Evolutionary conservation across 2,329 filamentous ascomycete genomes (phyloP).

Genomic region (Cercospora canescens): DNA sequence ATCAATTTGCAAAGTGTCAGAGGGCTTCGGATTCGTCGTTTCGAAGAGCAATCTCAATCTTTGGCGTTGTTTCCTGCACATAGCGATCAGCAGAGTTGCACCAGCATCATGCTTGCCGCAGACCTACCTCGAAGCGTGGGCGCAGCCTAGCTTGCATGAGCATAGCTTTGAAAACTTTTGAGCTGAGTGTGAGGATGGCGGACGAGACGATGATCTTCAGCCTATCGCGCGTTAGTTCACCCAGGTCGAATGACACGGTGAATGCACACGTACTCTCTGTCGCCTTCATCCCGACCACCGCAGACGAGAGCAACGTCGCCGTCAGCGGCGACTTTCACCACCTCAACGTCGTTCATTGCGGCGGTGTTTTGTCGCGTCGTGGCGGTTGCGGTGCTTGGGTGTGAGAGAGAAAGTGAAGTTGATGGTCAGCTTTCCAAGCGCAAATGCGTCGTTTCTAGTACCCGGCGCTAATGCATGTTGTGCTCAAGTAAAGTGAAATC

Average conservation of each 20-base stretch:
- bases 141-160: slow-evolving; percentile 18
- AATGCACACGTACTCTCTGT: not conserved
- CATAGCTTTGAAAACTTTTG: slow-evolving; percentile 19
- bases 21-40: slow-evolving; percentile 13
- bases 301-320: slow-evolving; percentile 18
- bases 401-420: too few species aligned
- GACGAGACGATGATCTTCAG: slow-evolving; percentile 5
- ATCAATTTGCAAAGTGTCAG: slow-evolving; percentile 12
- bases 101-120: too few species aligned
- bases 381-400: too few species aligned
- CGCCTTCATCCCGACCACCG: not conserved
- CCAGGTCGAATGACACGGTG: not conserved
- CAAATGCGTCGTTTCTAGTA: too few species aligned
- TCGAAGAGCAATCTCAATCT: slow-evolving; percentile 8
- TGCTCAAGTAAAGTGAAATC: too few species aligned
- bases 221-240: not conserved
- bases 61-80: not conserved
- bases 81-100: too few species aligned
- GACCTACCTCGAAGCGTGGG: slow-evolving; percentile 5
- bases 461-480: too few species aligned
- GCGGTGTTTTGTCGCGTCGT: not conserved
- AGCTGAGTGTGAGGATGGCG: slow-evolving; percentile 12
- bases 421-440: too few species aligned
- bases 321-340: slow-evolving; percentile 41
- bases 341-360: not conserved